Conservation (phyloP, 108 stramenopile genomes). For the Schizochytrium sp. region DNA sequence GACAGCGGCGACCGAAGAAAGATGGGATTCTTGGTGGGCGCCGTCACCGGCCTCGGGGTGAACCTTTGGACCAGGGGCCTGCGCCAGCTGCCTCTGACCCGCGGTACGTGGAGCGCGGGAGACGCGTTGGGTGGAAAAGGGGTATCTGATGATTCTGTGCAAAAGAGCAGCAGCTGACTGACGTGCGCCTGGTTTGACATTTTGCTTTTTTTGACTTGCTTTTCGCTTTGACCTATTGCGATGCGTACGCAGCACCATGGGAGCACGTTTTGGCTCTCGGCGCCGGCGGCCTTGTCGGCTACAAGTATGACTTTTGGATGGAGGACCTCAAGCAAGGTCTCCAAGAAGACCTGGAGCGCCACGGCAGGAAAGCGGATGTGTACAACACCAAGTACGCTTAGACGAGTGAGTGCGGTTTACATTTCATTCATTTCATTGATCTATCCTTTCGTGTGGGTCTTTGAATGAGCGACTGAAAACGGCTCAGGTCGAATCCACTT, state of each 20-base stretch:
- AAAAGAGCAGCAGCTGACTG: neutral
- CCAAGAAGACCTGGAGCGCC: neutral
- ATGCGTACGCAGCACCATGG: neutral
- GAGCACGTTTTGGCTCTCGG: neutral
- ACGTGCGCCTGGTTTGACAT: neutral
- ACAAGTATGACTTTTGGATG: neutral
- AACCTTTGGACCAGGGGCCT: neutral
- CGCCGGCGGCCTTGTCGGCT: neutral
- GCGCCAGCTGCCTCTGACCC: neutral
- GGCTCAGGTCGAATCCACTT: no score
- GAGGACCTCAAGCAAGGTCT: neutral
- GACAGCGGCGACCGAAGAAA: no score
- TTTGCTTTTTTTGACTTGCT: neutral
- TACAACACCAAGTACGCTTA: neutral
- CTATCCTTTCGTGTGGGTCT: neutral
- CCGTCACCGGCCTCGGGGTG: neutral
- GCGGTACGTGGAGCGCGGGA: neutral
- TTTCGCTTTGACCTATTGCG: neutral
- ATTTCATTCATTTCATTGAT: neutral
- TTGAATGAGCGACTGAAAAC: neutral
- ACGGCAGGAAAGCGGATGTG: neutral
- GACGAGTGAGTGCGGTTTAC: neutral
- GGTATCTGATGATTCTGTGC: neutral
- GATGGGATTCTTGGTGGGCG: neutral
- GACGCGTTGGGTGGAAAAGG: neutral